Evolutionary conservation across 495 filamentous ascomycete species (phyloP), one percentile per base, ranked within the genome.

Genomic region (Astrothelium subdiscretum): DNA sequence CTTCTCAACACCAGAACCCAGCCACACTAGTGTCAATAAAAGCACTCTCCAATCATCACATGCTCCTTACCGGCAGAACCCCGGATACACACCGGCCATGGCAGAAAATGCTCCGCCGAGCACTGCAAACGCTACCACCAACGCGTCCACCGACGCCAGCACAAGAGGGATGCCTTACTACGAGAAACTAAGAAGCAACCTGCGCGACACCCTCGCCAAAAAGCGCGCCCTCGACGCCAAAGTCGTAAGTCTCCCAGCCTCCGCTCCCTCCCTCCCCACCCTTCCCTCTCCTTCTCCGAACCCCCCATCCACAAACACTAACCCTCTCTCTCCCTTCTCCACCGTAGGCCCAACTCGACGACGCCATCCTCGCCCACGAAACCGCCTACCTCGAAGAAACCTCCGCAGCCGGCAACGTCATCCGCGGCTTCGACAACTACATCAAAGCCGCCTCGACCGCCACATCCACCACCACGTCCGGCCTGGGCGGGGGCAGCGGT

Each of bases 381-480:
- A 83, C 87, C 59, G 81, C 85, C 18, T 98, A 98, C 74, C 84
- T 98, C 48, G 91, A 95, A 73, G 90, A 91, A 66, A 73, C 72
- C 11, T 95, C 90, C 18, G 88, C 87, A 26, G 80, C 80, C 44
- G 94, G 94, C 20, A 98, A 98, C 77, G 97, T 98, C 70, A 91
- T 98, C 75, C 89, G 86, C 65, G 94, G 94, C 43, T 98, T 97
- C 74, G 94, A 98, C 71, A 92, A 88, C 67, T 97, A 96, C 74
- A 92, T 96, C 77, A 98, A 98, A 71, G 90, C 90, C 57, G 81
- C 61, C 15, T 58, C 51, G 5, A 48, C 61, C 26, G 61, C 52
- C 18, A 44, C 64, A n/a, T 5, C 20, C 20, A 4, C 48, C 48
- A 2, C 48, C 48, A 24, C 15, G 20, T 10, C 48, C 6, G 48